Evolutionary conservation across 164 flowering plant genomes (phyloP).

Genomic region (Annona squamosa): DNA sequence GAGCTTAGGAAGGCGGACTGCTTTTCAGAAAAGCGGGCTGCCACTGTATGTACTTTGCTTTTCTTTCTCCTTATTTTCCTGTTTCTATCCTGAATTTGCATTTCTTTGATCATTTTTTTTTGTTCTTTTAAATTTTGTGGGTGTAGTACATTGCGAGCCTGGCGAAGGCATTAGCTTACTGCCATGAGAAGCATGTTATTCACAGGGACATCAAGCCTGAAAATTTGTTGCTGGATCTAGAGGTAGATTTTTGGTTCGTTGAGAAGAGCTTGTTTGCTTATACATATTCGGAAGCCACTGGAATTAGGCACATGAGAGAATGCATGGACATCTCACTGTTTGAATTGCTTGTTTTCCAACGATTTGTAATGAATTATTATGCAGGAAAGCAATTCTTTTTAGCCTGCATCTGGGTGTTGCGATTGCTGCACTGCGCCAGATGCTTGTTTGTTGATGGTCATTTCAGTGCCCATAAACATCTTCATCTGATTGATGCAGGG

Average conservation of each 20-base stretch:
- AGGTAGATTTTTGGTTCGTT: constrained; percentile 34
- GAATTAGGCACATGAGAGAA: too few species aligned
- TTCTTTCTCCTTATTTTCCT: neutral
- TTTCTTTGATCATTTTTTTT: neutral
- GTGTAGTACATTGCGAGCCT: constrained; percentile 81
- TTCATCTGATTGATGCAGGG: constrained; percentile 38
- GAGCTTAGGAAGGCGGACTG: constrained; percentile 41
- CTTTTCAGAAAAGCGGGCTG: constrained; percentile 66
- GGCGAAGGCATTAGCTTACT: constrained; percentile 73
- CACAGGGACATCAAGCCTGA: constrained; percentile 98
- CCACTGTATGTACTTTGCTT: constrained; percentile 38
- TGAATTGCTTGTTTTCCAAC: too few species aligned
- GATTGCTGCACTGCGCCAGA: too few species aligned
- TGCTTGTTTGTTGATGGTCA: too few species aligned
- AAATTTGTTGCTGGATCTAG: constrained; percentile 84
- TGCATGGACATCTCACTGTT: too few species aligned
- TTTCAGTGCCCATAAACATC: too few species aligned
- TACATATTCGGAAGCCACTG: too few species aligned
- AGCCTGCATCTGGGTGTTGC: too few species aligned
- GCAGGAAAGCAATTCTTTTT: too few species aligned
- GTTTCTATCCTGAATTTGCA: neutral
- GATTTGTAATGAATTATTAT: too few species aligned
- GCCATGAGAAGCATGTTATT: constrained; percentile 89
- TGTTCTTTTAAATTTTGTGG: constrained; percentile 1
- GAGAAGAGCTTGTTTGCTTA: neutral